Evolutionary conservation across 2,329 filamentous ascomycete species (phyloP).

Genomic region (Tolypocladium capitatum): DNA sequence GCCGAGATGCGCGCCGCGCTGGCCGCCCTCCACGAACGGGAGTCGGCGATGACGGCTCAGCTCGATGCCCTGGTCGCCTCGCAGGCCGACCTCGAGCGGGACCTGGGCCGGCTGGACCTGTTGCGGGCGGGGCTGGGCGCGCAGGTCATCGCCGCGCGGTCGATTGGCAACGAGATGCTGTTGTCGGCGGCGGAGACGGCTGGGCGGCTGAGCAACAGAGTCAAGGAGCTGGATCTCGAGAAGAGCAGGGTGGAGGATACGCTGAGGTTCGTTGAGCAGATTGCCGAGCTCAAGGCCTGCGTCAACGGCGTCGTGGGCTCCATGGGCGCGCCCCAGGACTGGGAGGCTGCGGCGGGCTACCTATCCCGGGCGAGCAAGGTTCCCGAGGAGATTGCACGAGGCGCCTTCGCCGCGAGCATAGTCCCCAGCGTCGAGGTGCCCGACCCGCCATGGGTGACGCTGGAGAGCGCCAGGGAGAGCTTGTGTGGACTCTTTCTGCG

Average conservation of each 20-base stretch:
- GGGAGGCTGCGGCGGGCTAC: conserved; percentile 91
- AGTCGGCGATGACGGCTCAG: conserved; percentile 58
- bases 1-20: conserved; percentile 71
- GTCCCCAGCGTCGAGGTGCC: conserved; percentile 94
- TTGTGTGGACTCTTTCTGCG: conserved; percentile 81
- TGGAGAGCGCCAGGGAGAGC: conserved; percentile 78
- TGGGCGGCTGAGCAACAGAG: conserved; percentile 69
- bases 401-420: conserved; percentile 79
- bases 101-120: conserved; percentile 76
- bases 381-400: conserved; percentile 65
- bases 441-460: conserved; percentile 74
- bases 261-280: conserved; percentile 83
- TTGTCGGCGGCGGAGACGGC: conserved; percentile 76
- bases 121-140: conserved; percentile 78
- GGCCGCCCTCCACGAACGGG: conserved; percentile 59
- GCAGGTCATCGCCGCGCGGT: conserved; percentile 70
- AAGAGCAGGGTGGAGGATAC: conserved; percentile 87
- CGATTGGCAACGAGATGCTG: conserved; percentile 84
- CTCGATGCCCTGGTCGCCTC: conserved; percentile 68
- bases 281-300: conserved; percentile 92
- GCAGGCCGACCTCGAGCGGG: conserved; percentile 75
- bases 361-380: conserved; percentile 72
- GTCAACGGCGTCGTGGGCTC: conserved; percentile 87
- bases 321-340: conserved; percentile 97
- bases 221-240: conserved; percentile 79